phyloP scores from a whole-genome alignment of 164 flowering plant genomes.

The Amborella trichopoda region DNA sequence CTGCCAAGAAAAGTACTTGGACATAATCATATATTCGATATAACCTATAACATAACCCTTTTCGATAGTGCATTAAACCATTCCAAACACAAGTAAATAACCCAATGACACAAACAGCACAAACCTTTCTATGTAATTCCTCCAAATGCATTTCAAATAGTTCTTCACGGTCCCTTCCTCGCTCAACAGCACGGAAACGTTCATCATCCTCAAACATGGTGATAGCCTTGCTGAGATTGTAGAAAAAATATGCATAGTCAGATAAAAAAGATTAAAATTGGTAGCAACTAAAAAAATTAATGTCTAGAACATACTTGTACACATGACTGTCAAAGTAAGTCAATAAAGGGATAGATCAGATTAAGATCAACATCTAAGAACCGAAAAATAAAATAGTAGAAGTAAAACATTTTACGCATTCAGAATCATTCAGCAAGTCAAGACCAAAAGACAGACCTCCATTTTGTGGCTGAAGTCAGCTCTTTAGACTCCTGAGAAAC shows the following conservation, averaged over 20 bases:
- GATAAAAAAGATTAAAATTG: no score
- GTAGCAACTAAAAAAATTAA: no score
- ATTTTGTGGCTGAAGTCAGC: conserved; percentile 75
- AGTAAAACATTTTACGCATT: background rate
- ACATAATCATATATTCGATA: no score
- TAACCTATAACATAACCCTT: no score
- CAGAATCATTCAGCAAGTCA: background rate
- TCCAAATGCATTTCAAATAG: conserved; percentile 64
- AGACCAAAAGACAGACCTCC: conserved; percentile 45
- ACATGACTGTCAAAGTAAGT: no score
- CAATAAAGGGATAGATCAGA: no score
- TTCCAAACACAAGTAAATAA: background rate
- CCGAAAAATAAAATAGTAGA: background rate
- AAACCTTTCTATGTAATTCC: conserved; percentile 80
- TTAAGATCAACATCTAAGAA: background rate
- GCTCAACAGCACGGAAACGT: conserved; percentile 84
- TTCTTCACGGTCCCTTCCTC: conserved; percentile 84
- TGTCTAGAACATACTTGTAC: no score
- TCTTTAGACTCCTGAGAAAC: conserved; percentile 64
- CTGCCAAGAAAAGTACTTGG: no score
- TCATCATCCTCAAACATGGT: conserved; percentile 86
- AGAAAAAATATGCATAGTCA: no score
- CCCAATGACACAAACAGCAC: background rate
- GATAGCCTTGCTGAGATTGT: conserved; percentile 62
- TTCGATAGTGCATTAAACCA: background rate